phyloP scores from a whole-genome alignment of 306 rosid species.

The Datisca glomerata region DNA sequence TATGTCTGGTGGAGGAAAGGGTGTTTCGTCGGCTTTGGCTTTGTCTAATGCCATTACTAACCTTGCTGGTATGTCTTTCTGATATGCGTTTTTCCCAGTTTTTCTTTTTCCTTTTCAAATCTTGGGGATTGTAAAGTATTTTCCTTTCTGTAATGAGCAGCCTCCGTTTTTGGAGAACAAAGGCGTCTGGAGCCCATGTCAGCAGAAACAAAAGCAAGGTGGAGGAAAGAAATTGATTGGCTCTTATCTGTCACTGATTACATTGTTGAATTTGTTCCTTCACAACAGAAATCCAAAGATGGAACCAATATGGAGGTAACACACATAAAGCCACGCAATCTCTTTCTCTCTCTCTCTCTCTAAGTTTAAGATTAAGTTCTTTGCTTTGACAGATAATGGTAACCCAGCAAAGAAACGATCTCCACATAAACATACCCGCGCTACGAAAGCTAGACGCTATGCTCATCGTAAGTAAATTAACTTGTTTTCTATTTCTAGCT shows the following conservation, averaged over 20 bases:
- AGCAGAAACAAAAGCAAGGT: slow-evolving; percentile 54
- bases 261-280: slow-evolving; percentile 85
- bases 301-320: slow-evolving; percentile 83
- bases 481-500: not conserved
- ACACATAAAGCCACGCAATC: not conserved
- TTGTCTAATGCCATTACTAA: slow-evolving; percentile 95
- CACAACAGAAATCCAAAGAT: slow-evolving; percentile 70
- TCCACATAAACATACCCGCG: slow-evolving; percentile 91
- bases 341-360: not conserved
- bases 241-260: slow-evolving; percentile 76
- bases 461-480: slow-evolving; percentile 59
- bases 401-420: slow-evolving; percentile 80
- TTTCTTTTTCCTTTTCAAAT: not conserved
- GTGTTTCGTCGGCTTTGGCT: slow-evolving; percentile 94
- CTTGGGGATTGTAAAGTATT: not conserved
- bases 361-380: slow-evolving; percentile 6
- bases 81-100: too few relatives aligned
- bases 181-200: slow-evolving; percentile 84
- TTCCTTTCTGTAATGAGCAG: slow-evolving; percentile 24
- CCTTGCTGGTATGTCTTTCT: slow-evolving; percentile 62
- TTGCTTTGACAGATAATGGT: slow-evolving; percentile 66
- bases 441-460: slow-evolving; percentile 78
- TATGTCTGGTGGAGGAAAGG: slow-evolving; percentile 99
- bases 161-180: slow-evolving; percentile 91
- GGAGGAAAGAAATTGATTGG: slow-evolving; percentile 85